Base-by-base conservation (phyloP, 257 asterid species). In the Salvia splendens region DNA sequence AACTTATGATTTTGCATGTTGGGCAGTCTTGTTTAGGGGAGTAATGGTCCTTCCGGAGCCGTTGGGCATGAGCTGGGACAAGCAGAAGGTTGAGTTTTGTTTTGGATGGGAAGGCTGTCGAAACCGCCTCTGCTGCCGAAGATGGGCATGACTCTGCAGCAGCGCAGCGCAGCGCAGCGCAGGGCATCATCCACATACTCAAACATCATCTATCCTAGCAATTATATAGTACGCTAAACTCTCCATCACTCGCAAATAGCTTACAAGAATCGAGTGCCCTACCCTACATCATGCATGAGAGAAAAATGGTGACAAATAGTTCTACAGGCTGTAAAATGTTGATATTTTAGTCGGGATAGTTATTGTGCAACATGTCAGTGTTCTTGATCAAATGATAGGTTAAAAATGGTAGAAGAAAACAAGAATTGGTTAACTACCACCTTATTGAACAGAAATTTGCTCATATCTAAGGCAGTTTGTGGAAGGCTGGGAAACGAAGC, bases 221-320 rank as follows among this genome's bases (percentile, higher is more conserved):
- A 94, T 91, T 36, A 91, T 83, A 81, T 94, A 91, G 76, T 91
- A 94, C 10, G 99, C 98, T 78, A 94, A 74, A 83, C 99, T 94
- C 87, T 94, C 98, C 96, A 89, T 85, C 46, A 94, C 99, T 83
- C 99, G 85, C 10, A 98, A 88, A 74, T 94, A 94, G 86, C 99
- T 88, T 78, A 91, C 99, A 5, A 94, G 95, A 75, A 94, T 94
- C 4, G 99, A 81, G 65, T 91, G 96, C 35, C 99, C 99, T 12
- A 94, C 35, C 99, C 99, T 12, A 94, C 98, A 83, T 94, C 98
- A 96, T 94, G 85, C 67, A 70, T 50, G 30, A 76, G 82, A 30
- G 35, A 2, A 32, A 3, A 48, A 24, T 24, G 3, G 30, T 24
- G 30, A 24, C 30, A 24, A 24, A 2, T 24, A 24, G 30, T 24